phyloP scores from a whole-genome alignment of 2,329 filamentous ascomycete genomes.

The Lojkania enalia region DNA sequence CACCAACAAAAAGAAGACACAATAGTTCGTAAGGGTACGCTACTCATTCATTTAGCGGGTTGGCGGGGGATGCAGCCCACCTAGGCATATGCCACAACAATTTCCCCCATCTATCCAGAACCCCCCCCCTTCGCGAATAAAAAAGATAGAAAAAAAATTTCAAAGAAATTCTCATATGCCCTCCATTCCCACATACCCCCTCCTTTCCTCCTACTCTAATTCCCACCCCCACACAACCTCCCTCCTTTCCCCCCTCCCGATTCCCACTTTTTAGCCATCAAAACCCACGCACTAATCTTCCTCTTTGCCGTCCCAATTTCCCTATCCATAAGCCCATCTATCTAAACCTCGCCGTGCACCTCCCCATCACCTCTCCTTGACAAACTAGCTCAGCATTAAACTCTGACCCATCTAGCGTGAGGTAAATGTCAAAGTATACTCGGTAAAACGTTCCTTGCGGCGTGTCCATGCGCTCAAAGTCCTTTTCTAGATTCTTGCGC shows the following conservation, averaged over 20 bases:
- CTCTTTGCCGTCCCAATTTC: no score
- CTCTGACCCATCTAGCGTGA: conserved; percentile 94
- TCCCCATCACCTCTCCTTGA: conserved; percentile 98
- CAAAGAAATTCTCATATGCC: neutral
- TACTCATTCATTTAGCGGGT: no score
- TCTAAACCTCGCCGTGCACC: conserved; percentile 87
- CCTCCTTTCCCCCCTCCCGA: neutral
- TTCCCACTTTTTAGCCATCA: neutral
- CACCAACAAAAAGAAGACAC: no score
- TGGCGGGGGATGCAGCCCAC: no score
- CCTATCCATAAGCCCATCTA: no score
- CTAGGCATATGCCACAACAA: no score
- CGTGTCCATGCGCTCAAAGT: conserved; percentile 99
- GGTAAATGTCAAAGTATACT: conserved; percentile 72
- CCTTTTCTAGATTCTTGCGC: conserved; percentile 97
- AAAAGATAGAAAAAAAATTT: neutral
- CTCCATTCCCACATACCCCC: neutral
- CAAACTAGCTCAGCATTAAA: conserved; percentile 99
- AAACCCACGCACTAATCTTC: no score
- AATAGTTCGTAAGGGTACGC: no score
- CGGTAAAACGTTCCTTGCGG: conserved; percentile 75
- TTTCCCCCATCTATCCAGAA: no score
- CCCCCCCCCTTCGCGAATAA: no score
- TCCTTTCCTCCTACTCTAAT: neutral
- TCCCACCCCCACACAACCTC: neutral